Evolutionary conservation across 257 asterid genomes (phyloP), one percentile per base, ranked within the genome.

Genomic region (Anisodus acutangulus): DNA sequence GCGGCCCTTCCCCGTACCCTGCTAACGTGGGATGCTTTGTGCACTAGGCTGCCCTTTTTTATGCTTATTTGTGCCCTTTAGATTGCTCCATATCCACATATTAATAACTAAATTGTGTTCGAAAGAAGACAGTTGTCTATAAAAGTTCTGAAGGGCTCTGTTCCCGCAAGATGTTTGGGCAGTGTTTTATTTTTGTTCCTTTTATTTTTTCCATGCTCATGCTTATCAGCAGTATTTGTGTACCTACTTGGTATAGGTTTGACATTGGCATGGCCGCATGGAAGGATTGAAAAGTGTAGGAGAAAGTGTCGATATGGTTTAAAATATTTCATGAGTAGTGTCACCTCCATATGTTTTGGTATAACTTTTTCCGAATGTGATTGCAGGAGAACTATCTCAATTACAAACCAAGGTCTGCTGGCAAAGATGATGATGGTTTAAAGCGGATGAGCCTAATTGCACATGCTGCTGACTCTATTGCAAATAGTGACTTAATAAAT

Each of bases 401-500:
- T 82, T 95, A 93, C 88, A 93, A 92, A 81, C 99, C 99, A 85
- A 93, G 92, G 85, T 86, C 94, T 81, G 90, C 82, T 35, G 94
- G 91, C 85, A 92, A 91, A 89, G 97, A 95, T 90, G 98, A 95
- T 84, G 89, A 87, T 85, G 98, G 93, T 76, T 72, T 93, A 92
- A 95, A 93, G 88, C 90, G 97, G 88, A 88, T 97, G 97, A 87
- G 59, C 82, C 82, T 92, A 78, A 85, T 95, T 80, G 97, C 98
- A 80, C 91, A 85, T 78, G 95, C 98, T 86, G 99, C 98, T 26
- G 98, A 97, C 89, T 97, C 99, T 67, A 95, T 97, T 86, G 99
- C 96, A 51, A 94, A 97, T 89, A 98, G 99, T 78, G 99, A 97
- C 90, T 91, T 97, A 82, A 85, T 97, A 59, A 95, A 95, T 86